phyloP scores from a whole-genome alignment of 768 basidiomycete genomes.

The Lactifluus hygrophoroides region DNA sequence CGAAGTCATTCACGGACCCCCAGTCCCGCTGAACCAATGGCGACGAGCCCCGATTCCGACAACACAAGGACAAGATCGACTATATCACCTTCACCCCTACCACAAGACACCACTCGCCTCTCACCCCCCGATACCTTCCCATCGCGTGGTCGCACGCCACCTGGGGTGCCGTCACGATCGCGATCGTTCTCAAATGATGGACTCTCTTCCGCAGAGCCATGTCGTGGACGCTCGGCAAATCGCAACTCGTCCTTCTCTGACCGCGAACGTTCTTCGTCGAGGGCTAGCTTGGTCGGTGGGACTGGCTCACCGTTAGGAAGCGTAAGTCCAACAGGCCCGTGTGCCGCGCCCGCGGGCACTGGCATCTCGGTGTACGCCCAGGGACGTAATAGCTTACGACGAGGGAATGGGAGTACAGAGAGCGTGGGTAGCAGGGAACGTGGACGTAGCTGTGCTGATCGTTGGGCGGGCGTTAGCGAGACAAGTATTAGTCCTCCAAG shows the following conservation, averaged over 20 bases:
- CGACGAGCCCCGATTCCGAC: conserved; percentile 11
- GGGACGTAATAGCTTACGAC: conserved; percentile 16
- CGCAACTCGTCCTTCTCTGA: conserved; percentile 47
- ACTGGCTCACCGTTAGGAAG: conserved; percentile 30
- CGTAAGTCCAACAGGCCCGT: conserved; percentile 29
- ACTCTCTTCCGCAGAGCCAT: conserved; percentile 16
- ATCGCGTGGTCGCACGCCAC: conserved; percentile 20
- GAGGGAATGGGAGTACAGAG: neutral
- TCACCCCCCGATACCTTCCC: conserved; percentile 21
- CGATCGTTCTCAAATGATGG: conserved; percentile 24
- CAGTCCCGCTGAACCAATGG: conserved; percentile 15
- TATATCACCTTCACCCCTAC: conserved; percentile 12
- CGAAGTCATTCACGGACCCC: conserved; percentile 20
- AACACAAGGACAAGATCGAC: conserved; percentile 2
- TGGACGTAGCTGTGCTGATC: conserved; percentile 13
- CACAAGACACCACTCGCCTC: conserved; percentile 20
- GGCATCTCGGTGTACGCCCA: conserved; percentile 16
- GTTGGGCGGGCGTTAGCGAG: conserved; percentile 15
- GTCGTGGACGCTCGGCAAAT: conserved; percentile 47
- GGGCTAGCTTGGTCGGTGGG: conserved; percentile 24
- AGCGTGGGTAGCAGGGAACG: conserved; percentile 13
- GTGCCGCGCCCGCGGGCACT: conserved; percentile 19
- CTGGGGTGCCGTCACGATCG: conserved; percentile 18
- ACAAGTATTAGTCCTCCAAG: conserved; percentile 14
- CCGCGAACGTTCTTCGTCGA: conserved; percentile 38